Evolutionary conservation across 2,329 filamentous ascomycete species (phyloP).

Genomic region (Xylaria digitata): DNA sequence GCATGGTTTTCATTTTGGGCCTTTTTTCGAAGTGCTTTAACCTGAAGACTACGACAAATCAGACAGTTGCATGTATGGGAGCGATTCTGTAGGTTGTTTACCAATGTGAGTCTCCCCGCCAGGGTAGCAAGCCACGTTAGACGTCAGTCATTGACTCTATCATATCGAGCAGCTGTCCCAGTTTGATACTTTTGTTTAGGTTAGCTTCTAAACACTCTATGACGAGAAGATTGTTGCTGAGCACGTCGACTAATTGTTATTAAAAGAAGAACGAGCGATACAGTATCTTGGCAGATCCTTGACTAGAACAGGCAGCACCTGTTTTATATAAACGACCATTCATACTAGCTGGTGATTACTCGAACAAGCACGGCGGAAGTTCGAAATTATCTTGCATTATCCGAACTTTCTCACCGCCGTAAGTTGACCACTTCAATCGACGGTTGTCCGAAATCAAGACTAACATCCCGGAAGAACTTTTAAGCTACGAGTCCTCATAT

Average conservation of each 20-base stretch:
- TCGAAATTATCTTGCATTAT: neutral
- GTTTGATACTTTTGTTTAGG: neutral
- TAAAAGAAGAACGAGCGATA: slow-evolving; percentile 11
- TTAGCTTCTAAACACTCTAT: neutral
- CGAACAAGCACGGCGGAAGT: neutral
- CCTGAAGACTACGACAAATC: neutral
- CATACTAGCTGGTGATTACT: neutral
- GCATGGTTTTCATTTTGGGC: neutral
- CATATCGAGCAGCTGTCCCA: neutral
- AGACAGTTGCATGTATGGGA: neutral
- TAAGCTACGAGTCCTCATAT: neutral
- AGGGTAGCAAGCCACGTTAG: neutral
- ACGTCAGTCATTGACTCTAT: neutral
- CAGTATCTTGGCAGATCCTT: neutral
- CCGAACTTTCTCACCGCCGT: neutral
- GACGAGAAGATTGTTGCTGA: neutral
- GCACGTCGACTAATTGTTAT: neutral
- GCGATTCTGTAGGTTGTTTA: neutral
- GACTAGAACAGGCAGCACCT: neutral
- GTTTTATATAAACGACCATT: neutral
- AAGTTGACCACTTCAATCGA: slow-evolving; percentile 31
- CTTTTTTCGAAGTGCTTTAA: neutral
- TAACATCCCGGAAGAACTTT: slow-evolving; percentile 16
- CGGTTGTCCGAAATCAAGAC: slow-evolving; percentile 17
- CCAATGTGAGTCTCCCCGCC: neutral